A percentile compares a stretch with the other conserved stretches of the same genome.
These are phyloP conservation scores for Solanum sparsipilum DNA, from an alignment of 257 asterid species.

Conservation along the genomic window DNA sequence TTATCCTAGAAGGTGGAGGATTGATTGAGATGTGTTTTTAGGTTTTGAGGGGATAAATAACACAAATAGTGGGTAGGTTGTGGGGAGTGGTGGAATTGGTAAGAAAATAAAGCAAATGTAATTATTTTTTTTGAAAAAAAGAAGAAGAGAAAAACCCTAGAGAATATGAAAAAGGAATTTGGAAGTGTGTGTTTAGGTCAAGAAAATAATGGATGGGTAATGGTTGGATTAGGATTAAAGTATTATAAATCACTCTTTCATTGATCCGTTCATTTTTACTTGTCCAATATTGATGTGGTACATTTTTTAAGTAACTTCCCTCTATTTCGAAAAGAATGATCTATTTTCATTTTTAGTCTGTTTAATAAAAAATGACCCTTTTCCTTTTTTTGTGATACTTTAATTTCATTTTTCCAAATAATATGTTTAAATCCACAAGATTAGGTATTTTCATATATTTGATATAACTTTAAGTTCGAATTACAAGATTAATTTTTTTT, in stretches of 20 bases:
- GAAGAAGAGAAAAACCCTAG: neutral
- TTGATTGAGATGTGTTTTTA: neutral
- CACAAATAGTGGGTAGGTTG: neutral
- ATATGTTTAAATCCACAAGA: too few species aligned
- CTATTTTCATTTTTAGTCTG: too few species aligned
- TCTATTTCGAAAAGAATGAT: too few species aligned
- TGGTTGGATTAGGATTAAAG: constrained; percentile 6
- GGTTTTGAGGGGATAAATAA: neutral
- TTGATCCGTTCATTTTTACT: neutral
- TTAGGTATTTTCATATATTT: neutral
- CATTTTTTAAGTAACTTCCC: too few species aligned
- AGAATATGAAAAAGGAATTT: neutral
- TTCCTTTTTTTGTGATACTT: neutral
- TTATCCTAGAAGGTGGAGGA: neutral
- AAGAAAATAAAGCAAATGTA: neutral
- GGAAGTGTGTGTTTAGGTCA: neutral
- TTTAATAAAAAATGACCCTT: too few species aligned
- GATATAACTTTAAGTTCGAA: neutral
- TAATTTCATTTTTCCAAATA: too few species aligned
- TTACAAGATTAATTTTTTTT: too few species aligned
- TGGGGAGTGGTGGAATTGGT: neutral
- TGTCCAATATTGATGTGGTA: neutral
- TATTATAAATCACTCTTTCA: neutral
- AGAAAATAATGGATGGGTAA: neutral
- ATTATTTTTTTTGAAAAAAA: neutral